A percentile compares a stretch with the other conserved stretches of the same genome.
Evolutionary conservation across 1,284 basidiomycete genomes (phyloP).

Genomic region (Trichosporon ovoides): DNA sequence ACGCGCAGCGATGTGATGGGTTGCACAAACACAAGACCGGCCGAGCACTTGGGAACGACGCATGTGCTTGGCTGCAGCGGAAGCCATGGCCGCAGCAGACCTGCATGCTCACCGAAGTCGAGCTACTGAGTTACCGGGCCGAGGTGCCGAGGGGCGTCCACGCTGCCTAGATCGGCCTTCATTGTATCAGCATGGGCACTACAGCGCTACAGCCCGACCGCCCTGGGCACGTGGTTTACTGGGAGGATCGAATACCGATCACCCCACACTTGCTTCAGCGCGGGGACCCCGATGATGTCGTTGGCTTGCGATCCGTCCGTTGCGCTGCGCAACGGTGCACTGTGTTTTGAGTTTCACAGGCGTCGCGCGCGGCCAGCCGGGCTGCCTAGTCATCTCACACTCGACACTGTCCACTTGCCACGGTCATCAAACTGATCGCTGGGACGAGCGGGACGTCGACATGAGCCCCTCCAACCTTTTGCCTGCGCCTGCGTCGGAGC

Average conservation of each 20-base stretch:
- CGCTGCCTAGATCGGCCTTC: background rate
- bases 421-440: background rate
- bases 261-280: background rate
- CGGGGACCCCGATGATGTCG: conserved; percentile 1
- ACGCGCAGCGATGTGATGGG: background rate
- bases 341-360: background rate
- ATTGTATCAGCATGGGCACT: background rate
- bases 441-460: background rate
- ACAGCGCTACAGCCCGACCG: too few species aligned
- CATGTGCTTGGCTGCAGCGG: background rate
- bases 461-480: background rate
- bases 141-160: too few species aligned
- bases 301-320: background rate
- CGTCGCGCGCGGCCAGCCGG: background rate
- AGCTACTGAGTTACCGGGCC: too few species aligned
- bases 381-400: background rate
- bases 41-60: background rate
- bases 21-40: background rate
- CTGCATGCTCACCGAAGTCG: too few species aligned
- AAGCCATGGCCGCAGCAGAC: too few species aligned
- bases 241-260: background rate
- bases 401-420: background rate
- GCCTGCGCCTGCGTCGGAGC: background rate
- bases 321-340: background rate
- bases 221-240: background rate